A percentile compares a stretch with the other conserved stretches of the same genome.
phyloP scores from a whole-genome alignment of 441 rosid genomes.

The Breynia disticha region DNA sequence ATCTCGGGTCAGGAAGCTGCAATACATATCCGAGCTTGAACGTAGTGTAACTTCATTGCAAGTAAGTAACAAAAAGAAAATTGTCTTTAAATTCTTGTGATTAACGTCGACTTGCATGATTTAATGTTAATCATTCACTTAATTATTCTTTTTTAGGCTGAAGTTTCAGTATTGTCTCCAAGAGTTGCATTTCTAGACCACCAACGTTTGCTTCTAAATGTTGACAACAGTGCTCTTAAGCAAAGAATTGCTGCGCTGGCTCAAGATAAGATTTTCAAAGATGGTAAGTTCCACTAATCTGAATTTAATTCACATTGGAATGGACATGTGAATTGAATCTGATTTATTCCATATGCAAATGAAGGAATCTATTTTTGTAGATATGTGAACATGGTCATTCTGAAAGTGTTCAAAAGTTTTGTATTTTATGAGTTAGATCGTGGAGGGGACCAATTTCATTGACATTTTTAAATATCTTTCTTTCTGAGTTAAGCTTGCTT shows the following conservation, averaged over 20 bases:
- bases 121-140: background rate
- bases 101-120: background rate
- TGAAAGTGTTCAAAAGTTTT: background rate
- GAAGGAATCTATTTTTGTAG: background rate
- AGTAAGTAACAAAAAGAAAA: slow-evolving; percentile 17
- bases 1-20: slow-evolving; percentile 63
- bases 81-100: background rate
- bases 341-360: background rate
- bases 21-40: slow-evolving; percentile 67
- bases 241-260: slow-evolving; percentile 69
- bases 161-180: slow-evolving; percentile 61
- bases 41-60: slow-evolving; percentile 50
- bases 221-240: slow-evolving; percentile 59
- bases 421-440: background rate
- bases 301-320: background rate
- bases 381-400: background rate
- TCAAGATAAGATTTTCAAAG: slow-evolving; percentile 67
- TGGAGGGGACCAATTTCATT: background rate
- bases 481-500: background rate
- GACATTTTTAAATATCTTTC: background rate
- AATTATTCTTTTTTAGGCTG: slow-evolving; percentile 25
- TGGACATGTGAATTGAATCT: background rate
- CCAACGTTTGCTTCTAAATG: slow-evolving; percentile 51
- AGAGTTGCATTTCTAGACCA: slow-evolving; percentile 64
- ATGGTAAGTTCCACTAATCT: slow-evolving; percentile 28